These are phyloP conservation scores for Coprinellus aureogranulatus DNA, from an alignment of 768 basidiomycete genomes.

Conservation along the genomic window DNA sequence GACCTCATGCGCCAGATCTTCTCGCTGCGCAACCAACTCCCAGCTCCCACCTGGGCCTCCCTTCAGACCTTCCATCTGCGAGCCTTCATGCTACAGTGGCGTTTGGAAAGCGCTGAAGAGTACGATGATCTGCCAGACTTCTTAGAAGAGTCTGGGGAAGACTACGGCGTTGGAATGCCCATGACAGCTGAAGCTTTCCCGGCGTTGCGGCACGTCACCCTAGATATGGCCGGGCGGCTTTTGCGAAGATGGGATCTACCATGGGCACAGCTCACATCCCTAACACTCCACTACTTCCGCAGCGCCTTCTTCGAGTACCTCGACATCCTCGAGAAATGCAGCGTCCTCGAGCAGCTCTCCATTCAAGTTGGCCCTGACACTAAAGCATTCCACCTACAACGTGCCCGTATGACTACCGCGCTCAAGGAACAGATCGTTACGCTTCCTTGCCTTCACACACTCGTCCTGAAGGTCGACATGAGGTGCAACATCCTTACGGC, in stretches of 20 bases:
- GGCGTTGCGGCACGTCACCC: neutral
- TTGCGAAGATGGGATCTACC: neutral
- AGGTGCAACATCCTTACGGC: too few species aligned
- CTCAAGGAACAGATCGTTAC: neutral
- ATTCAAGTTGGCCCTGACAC: neutral
- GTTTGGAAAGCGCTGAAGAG: too few species aligned
- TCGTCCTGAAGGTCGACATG: neutral
- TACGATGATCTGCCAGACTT: neutral
- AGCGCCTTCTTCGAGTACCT: neutral
- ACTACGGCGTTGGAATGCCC: neutral
- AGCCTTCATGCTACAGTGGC: neutral
- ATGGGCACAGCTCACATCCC: neutral
- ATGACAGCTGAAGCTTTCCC: neutral
- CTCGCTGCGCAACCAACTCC: neutral
- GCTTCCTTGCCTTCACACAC: neutral
- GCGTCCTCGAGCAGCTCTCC: neutral
- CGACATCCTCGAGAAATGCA: neutral
- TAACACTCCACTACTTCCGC: neutral
- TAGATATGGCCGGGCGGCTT: neutral
- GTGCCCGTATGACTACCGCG: neutral
- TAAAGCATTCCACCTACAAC: neutral
- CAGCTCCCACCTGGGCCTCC: neutral
- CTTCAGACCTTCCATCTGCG: neutral
- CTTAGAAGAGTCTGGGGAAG: neutral
- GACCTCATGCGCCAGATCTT: neutral